phyloP scores from a whole-genome alignment of 805 yeast genomes.

The Starmerella bombicola region DNA sequence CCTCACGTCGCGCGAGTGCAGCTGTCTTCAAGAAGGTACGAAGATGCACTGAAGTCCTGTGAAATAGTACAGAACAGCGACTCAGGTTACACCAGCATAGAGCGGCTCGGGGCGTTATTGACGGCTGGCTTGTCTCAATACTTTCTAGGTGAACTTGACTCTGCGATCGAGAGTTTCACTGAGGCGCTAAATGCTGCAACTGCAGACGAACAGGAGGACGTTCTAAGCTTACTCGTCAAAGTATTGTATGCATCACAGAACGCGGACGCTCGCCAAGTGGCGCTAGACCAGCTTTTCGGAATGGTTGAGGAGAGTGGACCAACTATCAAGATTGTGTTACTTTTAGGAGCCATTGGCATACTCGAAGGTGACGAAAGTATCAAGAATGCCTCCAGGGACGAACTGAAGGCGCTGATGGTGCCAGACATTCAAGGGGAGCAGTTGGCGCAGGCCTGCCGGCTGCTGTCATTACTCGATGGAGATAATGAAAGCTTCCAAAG shows the following conservation, averaged over 20 bases:
- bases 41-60: slow-evolving; percentile 39
- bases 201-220: slow-evolving; percentile 31
- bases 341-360: slow-evolving; percentile 67
- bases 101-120: slow-evolving; percentile 42
- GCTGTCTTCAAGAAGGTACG: slow-evolving; percentile 48
- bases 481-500: slow-evolving; percentile 45
- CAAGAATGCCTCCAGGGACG: slow-evolving; percentile 50
- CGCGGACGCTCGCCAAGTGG: slow-evolving; percentile 68
- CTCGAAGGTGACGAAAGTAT: slow-evolving; percentile 49
- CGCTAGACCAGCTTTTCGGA: slow-evolving; percentile 66
- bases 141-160: slow-evolving; percentile 49
- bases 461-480: slow-evolving; percentile 16
- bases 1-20: slow-evolving; percentile 55
- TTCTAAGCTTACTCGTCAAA: slow-evolving; percentile 66
- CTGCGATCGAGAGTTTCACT: slow-evolving; percentile 55
- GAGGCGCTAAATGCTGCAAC: slow-evolving; percentile 45
- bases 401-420: slow-evolving; percentile 42
- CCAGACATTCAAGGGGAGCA: slow-evolving; percentile 32
- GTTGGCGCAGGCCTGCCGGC: slow-evolving; percentile 27
- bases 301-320: slow-evolving; percentile 54
- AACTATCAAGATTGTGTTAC: slow-evolving; percentile 51
- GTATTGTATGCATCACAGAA: slow-evolving; percentile 65
- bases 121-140: slow-evolving; percentile 62
- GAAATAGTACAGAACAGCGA: slow-evolving; percentile 24
- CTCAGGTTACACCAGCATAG: background rate